Evolutionary conservation across 2,329 filamentous ascomycete genomes (phyloP).

Genomic region (Dactylellina parvicollis): DNA sequence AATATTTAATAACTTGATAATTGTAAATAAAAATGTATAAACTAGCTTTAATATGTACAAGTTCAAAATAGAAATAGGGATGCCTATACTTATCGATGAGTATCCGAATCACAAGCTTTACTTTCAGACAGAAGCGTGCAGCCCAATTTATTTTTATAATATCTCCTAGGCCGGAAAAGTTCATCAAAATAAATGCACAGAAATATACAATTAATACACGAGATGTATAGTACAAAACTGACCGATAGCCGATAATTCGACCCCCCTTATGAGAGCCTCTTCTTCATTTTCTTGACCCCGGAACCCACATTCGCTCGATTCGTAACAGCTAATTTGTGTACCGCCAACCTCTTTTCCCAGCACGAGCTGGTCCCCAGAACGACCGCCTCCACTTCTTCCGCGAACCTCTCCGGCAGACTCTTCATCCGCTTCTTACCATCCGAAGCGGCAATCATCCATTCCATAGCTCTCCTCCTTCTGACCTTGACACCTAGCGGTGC

Average conservation of each 20-base stretch:
- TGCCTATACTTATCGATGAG: no score
- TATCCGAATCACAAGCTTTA: no score
- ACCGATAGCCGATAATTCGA: neutral
- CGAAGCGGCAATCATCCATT: constrained; percentile 89
- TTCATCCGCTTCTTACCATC: constrained; percentile 74
- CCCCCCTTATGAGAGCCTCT: neutral
- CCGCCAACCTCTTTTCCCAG: constrained; percentile 80
- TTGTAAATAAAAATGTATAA: neutral
- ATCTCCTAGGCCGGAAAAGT: no score
- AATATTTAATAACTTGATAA: neutral
- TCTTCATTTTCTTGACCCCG: constrained; percentile 10
- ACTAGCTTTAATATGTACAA: neutral
- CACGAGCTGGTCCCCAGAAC: constrained; percentile 84
- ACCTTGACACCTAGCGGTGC: constrained; percentile 78
- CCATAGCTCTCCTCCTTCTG: constrained; percentile 78
- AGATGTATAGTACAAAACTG: neutral
- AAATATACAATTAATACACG: neutral
- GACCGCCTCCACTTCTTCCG: constrained; percentile 71
- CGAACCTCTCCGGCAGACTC: constrained; percentile 60
- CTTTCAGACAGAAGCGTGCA: no score
- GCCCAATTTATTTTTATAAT: no score
- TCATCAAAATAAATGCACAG: neutral
- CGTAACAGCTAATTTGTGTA: constrained; percentile 48
- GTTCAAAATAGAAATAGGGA: no score
- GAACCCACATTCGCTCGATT: constrained; percentile 45